Conservation (phyloP, 768 basidiomycete genomes). For the Pisolithus tinctorius region DNA sequence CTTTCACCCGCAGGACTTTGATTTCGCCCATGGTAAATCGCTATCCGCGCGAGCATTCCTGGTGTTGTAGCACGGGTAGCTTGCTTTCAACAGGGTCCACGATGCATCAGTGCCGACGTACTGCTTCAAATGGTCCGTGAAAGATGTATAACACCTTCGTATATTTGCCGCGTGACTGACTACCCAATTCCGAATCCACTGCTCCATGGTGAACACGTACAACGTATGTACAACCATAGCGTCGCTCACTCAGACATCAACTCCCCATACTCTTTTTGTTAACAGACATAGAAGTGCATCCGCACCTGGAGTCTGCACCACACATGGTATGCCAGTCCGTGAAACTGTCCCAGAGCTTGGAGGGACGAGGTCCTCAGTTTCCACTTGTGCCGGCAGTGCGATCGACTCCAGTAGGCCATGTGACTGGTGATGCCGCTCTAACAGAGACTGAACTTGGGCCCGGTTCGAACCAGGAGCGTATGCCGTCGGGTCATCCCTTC, state of each 20-base stretch:
- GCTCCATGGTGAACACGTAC: too few species aligned
- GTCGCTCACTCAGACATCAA: background rate
- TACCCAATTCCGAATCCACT: too few species aligned
- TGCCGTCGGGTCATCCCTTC: constrained; percentile 57
- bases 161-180: too few species aligned
- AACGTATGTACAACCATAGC: background rate
- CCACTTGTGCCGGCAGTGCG: constrained; percentile 49
- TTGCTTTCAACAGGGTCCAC: too few species aligned
- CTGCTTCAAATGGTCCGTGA: too few species aligned
- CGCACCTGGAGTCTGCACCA: constrained; percentile 63
- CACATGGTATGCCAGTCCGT: constrained; percentile 36
- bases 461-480: constrained; percentile 64
- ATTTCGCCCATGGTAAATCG: too few species aligned
- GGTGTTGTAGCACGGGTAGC: too few species aligned
- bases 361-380: constrained; percentile 33
- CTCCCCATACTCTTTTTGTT: constrained; percentile 51
- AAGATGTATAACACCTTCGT: too few species aligned
- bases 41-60: too few species aligned
- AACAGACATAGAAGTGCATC: constrained; percentile 41
- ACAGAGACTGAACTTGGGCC: constrained; percentile 49
- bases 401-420: constrained; percentile 41
- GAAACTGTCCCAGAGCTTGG: constrained; percentile 1
- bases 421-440: constrained; percentile 31
- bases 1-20: too few species aligned
- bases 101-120: too few species aligned